Evolutionary conservation across 805 yeast genomes (phyloP), one percentile per base, ranked within the genome.

Genomic region (Candida nitratophila): DNA sequence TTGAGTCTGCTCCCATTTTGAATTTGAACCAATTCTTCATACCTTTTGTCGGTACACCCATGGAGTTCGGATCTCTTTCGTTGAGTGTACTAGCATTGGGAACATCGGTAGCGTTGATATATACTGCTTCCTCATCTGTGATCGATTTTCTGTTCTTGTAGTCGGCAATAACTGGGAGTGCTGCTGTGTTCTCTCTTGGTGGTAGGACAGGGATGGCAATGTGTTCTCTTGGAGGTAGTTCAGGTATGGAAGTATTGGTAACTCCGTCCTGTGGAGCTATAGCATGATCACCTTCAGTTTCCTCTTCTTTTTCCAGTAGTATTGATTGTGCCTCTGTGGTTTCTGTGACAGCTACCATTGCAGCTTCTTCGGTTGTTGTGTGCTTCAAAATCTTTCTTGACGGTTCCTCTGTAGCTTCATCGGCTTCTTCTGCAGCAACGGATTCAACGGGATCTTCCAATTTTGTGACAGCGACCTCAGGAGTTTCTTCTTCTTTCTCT

Each of bases 221-320:
- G 34, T 17, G 22, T 17, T 29, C 16, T 59, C 63, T 42, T 72
- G 55, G 34, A 60, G 56, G 74, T 14, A 69, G 48, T 19, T 59
- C 54, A 3, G 66, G 70, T n/a, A 57, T 49, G 16, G 46, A 22
- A 26, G 33, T n/a, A 5, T n/a, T 24, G 8, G 21, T 37, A 10
- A 14, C 17, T n/a, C 33, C 32, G 26, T 9, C 32, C 27, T 11
- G 5, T 26, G 37, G 35, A 7, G 20, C 11, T 16, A n/a, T 4
- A 17, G 8, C 36, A 12, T 20, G 21, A 7, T n/a, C 21, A 33
- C 21, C 12, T 17, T 9, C 7, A 16, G 16, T 8, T n/a, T 39
- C 36, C 24, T 21, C 17, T 29, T n/a, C 35, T 8, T 16, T 21
- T 33, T n/a, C 21, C 6, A 8, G 11, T 16, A 21, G 27, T 27